Conservation (phyloP, 306 rosid genomes). For the Inga oerstediana region DNA sequence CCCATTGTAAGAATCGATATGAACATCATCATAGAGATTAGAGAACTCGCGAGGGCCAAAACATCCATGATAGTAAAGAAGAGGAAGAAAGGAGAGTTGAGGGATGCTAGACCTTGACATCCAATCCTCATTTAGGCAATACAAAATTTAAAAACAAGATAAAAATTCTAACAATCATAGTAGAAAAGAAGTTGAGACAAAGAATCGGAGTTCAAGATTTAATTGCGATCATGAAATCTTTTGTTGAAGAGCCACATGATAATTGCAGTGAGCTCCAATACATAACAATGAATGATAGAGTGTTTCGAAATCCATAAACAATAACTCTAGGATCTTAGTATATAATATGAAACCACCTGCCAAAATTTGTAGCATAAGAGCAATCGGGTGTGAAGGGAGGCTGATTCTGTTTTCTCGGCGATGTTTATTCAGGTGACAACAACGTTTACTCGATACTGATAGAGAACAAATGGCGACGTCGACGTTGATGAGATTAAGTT, state of each 20-base stretch:
- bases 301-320: not conserved
- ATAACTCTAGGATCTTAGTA: no score
- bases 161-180: not conserved
- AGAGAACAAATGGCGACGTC: no score
- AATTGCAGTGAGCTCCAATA: not conserved
- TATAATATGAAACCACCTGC: no score
- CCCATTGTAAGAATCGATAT: constrained; percentile 33
- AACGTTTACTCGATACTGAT: no score
- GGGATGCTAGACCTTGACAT: not conserved
- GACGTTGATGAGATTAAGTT: no score
- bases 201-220: not conserved
- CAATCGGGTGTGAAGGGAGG: no score
- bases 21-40: constrained; percentile 41
- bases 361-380: no score
- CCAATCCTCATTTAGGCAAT: not conserved
- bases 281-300: not conserved
- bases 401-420: no score
- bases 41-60: constrained; percentile 25
- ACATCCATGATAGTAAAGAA: constrained; percentile 39
- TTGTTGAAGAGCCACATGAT: not conserved
- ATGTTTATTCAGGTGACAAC: no score
- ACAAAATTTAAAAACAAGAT: not conserved
- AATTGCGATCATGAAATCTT: not conserved
- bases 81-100: constrained; percentile 28
- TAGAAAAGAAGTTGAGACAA: not conserved